Evolutionary conservation across 371 early-diverging fungal species (phyloP), one percentile per base, ranked within the genome.

Genomic region (Circinella minor): DNA sequence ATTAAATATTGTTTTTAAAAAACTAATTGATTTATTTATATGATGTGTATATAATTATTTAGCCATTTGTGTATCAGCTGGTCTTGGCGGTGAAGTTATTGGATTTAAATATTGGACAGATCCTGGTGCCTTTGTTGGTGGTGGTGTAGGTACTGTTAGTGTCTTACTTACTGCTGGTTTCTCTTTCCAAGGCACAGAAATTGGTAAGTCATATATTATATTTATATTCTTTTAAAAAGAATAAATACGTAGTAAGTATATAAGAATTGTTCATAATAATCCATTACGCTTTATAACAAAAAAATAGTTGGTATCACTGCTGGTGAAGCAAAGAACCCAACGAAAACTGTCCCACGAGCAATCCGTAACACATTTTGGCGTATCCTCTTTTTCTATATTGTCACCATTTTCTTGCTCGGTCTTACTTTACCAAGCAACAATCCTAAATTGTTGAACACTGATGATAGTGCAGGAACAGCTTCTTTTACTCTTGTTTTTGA

Each of bases 141-240:
- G 90, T 61, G 90, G 88, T 34, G 74, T 92, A 20, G 93, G 91
- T 27, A 81, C 92, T 37, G 70, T 93, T 47, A 83, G 86, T 66
- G 89, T 92, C 36, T 85, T 92, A 74, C 75, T 94, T 48, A 75
- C 91, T 49, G 92, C 91, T n/a, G 94, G 93, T 69, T 96, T 92
- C 72, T 87, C 92, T 17, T 94, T 93, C 81, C 93, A 93, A 55
- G 96, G 96, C 20, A 93, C 94, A 3, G 93, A 91, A 75, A 83
- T 91, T 59, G 81, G 84, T 80, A 37, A 78, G 66, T 67, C 15
- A 37, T 54, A 9, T 37, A 9, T 37, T 17, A 55, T 55, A n/a
- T 18, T 37, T 59, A 13, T 51, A 13, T 51, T n/a, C 1, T 43
- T 43, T 43, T 6, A 3, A 11, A 43, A 43, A 9, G 43, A 11